Base-by-base conservation (phyloP, 1,284 basidiomycete genomes). In the Mycena citricolor region DNA sequence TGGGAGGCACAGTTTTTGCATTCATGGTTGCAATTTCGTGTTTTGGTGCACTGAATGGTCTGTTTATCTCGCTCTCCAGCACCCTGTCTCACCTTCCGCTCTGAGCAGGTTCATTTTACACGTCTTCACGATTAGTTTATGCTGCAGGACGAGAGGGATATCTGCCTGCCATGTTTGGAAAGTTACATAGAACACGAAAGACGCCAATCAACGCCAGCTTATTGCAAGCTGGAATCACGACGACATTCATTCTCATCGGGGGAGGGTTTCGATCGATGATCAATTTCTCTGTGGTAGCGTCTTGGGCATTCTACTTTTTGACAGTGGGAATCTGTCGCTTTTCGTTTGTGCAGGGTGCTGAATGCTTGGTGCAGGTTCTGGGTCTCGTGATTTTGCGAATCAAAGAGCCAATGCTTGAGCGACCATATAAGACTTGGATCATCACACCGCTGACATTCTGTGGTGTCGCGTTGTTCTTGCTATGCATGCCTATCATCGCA, bases 401-500 rank as follows among this genome's bases (percentile, higher is more conserved):
- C 16, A 92, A 94, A 58, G 95, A 99, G 65, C 95, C 95, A 0
- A 78, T 85, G 54, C 71, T 98, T 8, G 85, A 92, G 57, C 76
- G 93, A 51, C 94, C 94, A 0, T 97, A 97, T 63, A 87, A 82
- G 59, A 90, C 93, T 1, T 97, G 85, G 83, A 83, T 98, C 24
- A 76, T 80, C 14, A 98, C 94, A 0, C 95, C 95, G 0, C 72
- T 99, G 22, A 81, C 78, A 4, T 99, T 99, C 65, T 95, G 94
- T 54, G 83, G 79, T 6, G 85, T 94, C 16, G 91, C 94, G 2
- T 68, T 97, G 48, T 98, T 98, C 68, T 72, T 99, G 39, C 70
- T 99, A 5, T 85, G 89, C 57, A 97, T 99, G 91, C 94, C 94
- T 3, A 77, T 97, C 40, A 88, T 97, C 47, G 93, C 93, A 2